Percentiles rank a stretch among this genome's conserved stretches.
Evolutionary conservation across 129 eudicot species (phyloP).

Genomic region (Flaveria linearis): DNA sequence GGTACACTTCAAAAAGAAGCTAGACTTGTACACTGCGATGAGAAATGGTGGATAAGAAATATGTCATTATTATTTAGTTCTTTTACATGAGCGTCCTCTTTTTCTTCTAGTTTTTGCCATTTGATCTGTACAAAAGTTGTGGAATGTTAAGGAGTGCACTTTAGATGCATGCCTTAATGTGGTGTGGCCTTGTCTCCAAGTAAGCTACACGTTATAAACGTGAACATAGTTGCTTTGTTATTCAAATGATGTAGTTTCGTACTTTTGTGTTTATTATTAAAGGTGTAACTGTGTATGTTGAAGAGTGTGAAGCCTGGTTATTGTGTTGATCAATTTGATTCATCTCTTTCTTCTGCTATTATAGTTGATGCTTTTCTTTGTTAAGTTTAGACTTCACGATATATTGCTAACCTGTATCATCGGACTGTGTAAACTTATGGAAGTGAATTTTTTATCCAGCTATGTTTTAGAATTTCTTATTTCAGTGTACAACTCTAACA

Average conservation of each 20-base stretch:
- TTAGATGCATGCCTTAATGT: background rate
- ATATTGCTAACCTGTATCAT: background rate
- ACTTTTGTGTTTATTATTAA: background rate
- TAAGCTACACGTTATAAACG: background rate
- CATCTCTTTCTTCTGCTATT: background rate
- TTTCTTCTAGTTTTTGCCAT: background rate
- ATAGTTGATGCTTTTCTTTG: background rate
- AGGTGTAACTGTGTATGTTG: background rate
- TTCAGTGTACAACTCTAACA: background rate
- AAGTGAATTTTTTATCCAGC: background rate
- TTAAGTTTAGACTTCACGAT: background rate
- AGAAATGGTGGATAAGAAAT: background rate
- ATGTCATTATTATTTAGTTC: background rate
- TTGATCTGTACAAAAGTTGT: constrained; percentile 16
- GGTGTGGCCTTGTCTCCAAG: constrained; percentile 6
- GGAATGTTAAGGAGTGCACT: background rate
- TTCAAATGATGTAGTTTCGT: background rate
- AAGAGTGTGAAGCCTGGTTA: background rate
- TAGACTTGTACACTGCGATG: background rate
- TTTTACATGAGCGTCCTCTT: background rate
- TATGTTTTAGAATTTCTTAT: background rate
- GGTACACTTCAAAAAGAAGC: constrained; percentile 2
- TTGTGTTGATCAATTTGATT: background rate
- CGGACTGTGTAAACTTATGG: background rate
- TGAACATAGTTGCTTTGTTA: background rate